Conservation (phyloP, 1,284 basidiomycete genomes). For the Tilletia walkeri region DNA sequence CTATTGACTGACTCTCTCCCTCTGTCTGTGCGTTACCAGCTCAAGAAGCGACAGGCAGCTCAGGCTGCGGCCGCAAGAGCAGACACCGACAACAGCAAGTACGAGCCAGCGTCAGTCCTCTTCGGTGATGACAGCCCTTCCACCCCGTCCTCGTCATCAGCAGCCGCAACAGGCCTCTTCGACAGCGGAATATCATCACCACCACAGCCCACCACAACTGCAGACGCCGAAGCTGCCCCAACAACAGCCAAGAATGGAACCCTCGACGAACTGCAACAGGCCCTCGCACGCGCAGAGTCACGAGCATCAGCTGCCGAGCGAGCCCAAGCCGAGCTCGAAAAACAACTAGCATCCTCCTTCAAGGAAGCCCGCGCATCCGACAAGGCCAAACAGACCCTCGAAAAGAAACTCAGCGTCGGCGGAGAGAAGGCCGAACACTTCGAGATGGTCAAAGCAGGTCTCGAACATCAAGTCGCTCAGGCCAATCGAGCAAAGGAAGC, state of each 20-base stretch:
- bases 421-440: constrained; percentile 2
- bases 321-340: constrained; percentile 12
- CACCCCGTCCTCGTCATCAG: background rate
- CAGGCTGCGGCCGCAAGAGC: constrained; percentile 34
- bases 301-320: background rate
- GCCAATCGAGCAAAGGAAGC: background rate
- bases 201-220: background rate
- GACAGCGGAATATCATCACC: background rate
- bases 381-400: constrained; percentile 14
- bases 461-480: background rate
- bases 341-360: constrained; percentile 3
- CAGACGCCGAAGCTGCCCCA: background rate
- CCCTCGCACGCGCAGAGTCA: constrained; percentile 1
- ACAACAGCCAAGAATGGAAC: background rate
- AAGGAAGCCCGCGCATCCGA: background rate
- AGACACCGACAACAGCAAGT: constrained; percentile 18
- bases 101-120: constrained; percentile 21
- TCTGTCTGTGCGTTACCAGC: background rate
- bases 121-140: background rate
- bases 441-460: constrained; percentile 3
- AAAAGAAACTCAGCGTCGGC: constrained; percentile 19
- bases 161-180: background rate
- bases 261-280: background rate
- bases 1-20: background rate
- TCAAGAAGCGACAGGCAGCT: constrained; percentile 40